Evolutionary conservation across 805 yeast species (phyloP), one percentile per base, ranked within the genome.

Genomic region (Candida maesae): DNA sequence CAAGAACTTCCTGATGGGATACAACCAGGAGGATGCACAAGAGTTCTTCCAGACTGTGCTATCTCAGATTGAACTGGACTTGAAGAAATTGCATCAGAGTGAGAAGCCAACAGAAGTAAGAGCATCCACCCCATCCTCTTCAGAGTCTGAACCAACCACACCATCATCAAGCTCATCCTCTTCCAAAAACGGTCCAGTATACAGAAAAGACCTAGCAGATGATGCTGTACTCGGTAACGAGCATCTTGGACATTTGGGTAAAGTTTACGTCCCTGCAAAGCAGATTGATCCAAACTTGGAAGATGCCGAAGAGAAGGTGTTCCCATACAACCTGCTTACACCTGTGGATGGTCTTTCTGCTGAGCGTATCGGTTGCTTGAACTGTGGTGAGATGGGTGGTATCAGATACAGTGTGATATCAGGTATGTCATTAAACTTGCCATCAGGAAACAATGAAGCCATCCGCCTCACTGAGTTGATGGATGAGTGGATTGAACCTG

Each of bases 1-100:
- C 51, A 84, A 79, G 55, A 82, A 81, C 57, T 74, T 88, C 45
- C 79, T 89, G 52, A 63, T 79, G 41, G 93, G 96, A 2, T 87
- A 87, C 58, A 88, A 86, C 56, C 98, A 90, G 64, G 96, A 90
- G 61, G 98, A 90, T 65, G 97, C 97, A 0, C 96, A 90, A 63
- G 98, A 90, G 60, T 90, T 90, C 56, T 90, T 90, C 66, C 97
- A 90, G 59, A 72, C 81, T 38, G 73, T 84, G 2, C 68, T 85
- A 71, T 70, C 75, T 31, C 77, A 82, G 42, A 65, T 85, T 24
- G 95, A 85, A 55, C 67, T 67, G 30, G 85, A 81, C 41, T 60
- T 65, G 60, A 61, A 68, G 64, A 59, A 59, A 58, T 50, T 45
- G 48, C 60, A 33, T 26, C 28, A 35, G 24, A 30, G 36, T 9